Conservation (phyloP, 768 basidiomycete species). For the Suillus variegatus region DNA sequence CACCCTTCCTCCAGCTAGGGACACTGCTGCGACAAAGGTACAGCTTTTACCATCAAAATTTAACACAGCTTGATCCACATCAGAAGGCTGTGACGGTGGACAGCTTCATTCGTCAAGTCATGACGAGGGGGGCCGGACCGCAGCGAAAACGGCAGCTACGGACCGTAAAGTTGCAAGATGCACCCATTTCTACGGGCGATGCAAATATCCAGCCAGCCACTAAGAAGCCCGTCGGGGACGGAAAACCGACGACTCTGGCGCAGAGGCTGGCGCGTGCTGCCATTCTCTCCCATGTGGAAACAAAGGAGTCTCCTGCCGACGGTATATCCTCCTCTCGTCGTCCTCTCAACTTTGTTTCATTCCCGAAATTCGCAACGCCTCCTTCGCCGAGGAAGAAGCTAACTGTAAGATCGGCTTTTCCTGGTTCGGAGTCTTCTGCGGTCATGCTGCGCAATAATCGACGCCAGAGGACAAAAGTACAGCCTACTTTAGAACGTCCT, state of each 20-base stretch:
- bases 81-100: constrained; percentile 27
- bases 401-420: background rate
- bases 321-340: constrained; percentile 19
- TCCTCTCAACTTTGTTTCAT: constrained; percentile 30
- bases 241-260: constrained; percentile 11
- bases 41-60: background rate
- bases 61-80: background rate
- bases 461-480: background rate
- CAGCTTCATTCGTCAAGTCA: constrained; percentile 21
- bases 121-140: background rate
- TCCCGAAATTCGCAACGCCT: constrained; percentile 21
- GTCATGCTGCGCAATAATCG: background rate
- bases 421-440: background rate
- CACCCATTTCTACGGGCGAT: background rate
- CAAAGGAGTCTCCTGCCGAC: constrained; percentile 9
- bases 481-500: background rate
- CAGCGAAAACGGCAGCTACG: background rate
- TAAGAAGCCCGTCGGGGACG: background rate
- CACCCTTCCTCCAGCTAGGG: constrained; percentile 9
- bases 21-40: background rate
- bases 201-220: constrained; percentile 21
- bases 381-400: background rate
- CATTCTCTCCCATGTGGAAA: constrained; percentile 27
- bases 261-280: constrained; percentile 26
- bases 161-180: background rate